Evolutionary conservation across 257 asterid genomes (phyloP).

Genomic region (Cynanchum wilfordii): DNA sequence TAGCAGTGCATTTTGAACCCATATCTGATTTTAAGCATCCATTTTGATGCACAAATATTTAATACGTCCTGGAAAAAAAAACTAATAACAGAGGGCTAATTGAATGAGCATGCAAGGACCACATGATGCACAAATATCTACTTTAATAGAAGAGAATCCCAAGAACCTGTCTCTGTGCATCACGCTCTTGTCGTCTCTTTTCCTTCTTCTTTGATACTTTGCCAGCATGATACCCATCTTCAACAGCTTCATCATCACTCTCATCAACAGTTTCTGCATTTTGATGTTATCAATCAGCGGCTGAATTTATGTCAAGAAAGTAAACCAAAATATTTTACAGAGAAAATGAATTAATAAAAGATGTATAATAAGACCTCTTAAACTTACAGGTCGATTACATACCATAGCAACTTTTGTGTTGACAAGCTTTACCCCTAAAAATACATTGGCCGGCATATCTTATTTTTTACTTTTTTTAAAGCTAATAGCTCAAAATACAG

Average conservation of each 20-base stretch:
- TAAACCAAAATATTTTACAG: neutral
- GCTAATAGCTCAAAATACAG: neutral
- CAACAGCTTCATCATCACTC: constrained; percentile 80
- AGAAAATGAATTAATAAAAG: neutral
- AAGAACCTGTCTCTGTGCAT: constrained; percentile 79
- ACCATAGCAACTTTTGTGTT: neutral
- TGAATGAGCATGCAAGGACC: neutral
- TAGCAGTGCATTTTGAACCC: too few species aligned
- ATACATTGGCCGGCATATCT: neutral
- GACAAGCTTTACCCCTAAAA: neutral
- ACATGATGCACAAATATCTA: too few species aligned
- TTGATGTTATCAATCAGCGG: neutral
- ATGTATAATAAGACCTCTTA: neutral
- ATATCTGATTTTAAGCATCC: neutral
- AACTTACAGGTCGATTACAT: neutral
- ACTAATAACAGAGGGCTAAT: neutral
- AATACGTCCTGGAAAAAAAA: neutral
- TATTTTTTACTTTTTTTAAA: neutral
- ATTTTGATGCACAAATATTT: neutral
- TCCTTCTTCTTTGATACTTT: constrained; percentile 72
- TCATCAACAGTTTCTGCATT: constrained; percentile 53
- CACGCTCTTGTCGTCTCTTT: constrained; percentile 88
- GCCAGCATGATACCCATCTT: constrained; percentile 52
- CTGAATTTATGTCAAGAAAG: neutral
- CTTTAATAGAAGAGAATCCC: neutral